Percentiles rank a stretch among this genome's conserved stretches.
Evolutionary conservation across 352 stramenopile genomes (phyloP).

Genomic region (Chrysophaeum taylorii): DNA sequence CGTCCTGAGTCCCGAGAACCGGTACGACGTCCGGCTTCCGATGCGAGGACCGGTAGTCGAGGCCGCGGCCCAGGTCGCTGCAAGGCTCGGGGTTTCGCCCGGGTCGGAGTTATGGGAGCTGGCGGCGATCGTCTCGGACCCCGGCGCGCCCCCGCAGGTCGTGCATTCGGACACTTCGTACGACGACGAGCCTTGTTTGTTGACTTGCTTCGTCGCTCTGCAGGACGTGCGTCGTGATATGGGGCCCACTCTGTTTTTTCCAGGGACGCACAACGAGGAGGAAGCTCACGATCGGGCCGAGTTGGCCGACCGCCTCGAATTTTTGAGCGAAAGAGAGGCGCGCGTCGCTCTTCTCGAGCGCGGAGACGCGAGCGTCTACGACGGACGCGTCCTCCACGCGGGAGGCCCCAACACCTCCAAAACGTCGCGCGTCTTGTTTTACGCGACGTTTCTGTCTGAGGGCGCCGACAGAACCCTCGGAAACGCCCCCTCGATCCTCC

Average conservation of each 20-base stretch:
- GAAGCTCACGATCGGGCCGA: background rate
- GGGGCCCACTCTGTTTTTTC: background rate
- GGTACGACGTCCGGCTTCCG: no score
- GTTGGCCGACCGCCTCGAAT: background rate
- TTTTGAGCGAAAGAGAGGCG: background rate
- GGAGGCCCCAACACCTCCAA: background rate
- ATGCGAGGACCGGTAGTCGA: no score
- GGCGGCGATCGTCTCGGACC: background rate
- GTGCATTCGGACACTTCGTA: background rate
- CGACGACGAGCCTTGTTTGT: background rate
- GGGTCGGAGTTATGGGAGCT: no score
- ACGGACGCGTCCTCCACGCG: background rate
- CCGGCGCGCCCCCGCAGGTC: background rate
- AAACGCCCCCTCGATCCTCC: no score
- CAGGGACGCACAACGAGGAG: background rate
- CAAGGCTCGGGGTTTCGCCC: no score
- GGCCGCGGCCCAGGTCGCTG: no score
- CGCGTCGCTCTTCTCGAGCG: background rate
- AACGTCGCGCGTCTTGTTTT: background rate
- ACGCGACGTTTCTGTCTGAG: slow-evolving; percentile 7
- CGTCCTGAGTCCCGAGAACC: no score
- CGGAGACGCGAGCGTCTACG: slow-evolving; percentile 1
- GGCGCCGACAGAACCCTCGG: no score
- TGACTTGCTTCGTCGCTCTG: slow-evolving; percentile 3
- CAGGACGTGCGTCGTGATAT: background rate